Evolutionary conservation across 179 eudicot species (phyloP), one percentile per base, ranked within the genome.

Genomic region (Vitellaria paradoxa): DNA sequence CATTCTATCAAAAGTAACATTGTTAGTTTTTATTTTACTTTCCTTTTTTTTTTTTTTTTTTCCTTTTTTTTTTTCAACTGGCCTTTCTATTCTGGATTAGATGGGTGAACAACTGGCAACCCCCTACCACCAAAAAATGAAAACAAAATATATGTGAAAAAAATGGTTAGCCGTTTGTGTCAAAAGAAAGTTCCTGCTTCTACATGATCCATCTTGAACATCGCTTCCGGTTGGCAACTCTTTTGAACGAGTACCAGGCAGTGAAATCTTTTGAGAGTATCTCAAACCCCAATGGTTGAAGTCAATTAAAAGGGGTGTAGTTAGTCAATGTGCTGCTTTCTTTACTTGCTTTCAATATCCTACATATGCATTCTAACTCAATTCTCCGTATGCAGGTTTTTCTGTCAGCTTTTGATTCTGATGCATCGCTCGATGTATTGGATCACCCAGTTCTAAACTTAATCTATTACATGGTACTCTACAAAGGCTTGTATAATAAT

Each of bases 381-480:
- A 57, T 40, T 45, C 45, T 68, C 65, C 18, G 62, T 50, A 68
- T 80, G 78, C 56, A 52, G 56, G 56, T 52, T 52, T 46, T 21
- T 52, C 13, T 52, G 7, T 52, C 56, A 9, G 56, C 56, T 52
- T 52, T 52, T 52, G 56, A 52, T 11, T 52, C 56, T 0, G 56
- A 52, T 14, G 56, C 56, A 52, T 52, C 56, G 15, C 56, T 52
- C 12, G 15, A 52, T 14, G 56, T 52, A 52, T 9, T 52, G 56
- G 56, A 52, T 52, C 56, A 52, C 15, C 56, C 56, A 52, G 56
- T 52, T 14, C 15, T 52, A 52, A 52, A 52, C 56, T 52, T 52
- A 14, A 52, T 52, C 12, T 52, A 52, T 14, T 52, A 52, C 15
- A 11, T 15, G 56, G 56, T 52, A 52, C 56, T 52, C 56, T 52